Evolutionary conservation across 1,284 basidiomycete genomes (phyloP).

Genomic region (Sphagnurus paluster): DNA sequence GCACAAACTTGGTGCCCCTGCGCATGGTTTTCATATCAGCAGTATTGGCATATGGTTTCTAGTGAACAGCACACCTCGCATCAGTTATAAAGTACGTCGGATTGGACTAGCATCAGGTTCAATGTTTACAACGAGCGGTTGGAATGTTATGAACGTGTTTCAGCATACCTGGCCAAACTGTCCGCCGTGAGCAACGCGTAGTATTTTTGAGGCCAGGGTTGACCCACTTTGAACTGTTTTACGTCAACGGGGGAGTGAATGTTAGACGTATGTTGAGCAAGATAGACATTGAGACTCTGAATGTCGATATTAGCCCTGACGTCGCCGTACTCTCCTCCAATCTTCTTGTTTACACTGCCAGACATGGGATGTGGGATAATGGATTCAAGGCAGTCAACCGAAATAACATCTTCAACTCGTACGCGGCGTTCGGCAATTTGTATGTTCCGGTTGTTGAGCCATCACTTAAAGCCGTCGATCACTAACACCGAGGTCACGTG

Average conservation of each 20-base stretch:
- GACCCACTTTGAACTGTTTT: conserved; percentile 88
- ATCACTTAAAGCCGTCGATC: neutral
- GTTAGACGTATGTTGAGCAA: conserved; percentile 54
- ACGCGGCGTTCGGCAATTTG: conserved; percentile 7
- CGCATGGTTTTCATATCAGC: neutral
- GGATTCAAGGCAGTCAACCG: neutral
- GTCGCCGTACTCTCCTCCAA: conserved; percentile 73
- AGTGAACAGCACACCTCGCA: conserved; percentile 45
- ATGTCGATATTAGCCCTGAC: conserved; percentile 75
- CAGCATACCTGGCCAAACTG: conserved; percentile 84
- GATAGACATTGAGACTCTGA: conserved; percentile 66
- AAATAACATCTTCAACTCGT: neutral
- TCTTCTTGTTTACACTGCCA: conserved; percentile 37
- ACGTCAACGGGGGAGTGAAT: conserved; percentile 73
- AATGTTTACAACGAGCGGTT: conserved; percentile 8
- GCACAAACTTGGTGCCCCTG: conserved; percentile 72
- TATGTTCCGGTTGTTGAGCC: conserved; percentile 3
- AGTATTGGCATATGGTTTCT: neutral
- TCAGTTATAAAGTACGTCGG: conserved; percentile 93
- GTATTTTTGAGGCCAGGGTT: conserved; percentile 7
- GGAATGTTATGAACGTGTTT: too few species aligned
- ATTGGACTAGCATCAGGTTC: conserved; percentile 78
- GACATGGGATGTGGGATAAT: conserved; percentile 31
- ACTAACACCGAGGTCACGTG: conserved; percentile 18
- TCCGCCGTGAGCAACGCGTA: conserved; percentile 4